A percentile compares a stretch with the other conserved stretches of the same genome.
Evolutionary conservation across 192 early-diverging fungal species (phyloP).

Genomic region (Backusella macrospora): DNA sequence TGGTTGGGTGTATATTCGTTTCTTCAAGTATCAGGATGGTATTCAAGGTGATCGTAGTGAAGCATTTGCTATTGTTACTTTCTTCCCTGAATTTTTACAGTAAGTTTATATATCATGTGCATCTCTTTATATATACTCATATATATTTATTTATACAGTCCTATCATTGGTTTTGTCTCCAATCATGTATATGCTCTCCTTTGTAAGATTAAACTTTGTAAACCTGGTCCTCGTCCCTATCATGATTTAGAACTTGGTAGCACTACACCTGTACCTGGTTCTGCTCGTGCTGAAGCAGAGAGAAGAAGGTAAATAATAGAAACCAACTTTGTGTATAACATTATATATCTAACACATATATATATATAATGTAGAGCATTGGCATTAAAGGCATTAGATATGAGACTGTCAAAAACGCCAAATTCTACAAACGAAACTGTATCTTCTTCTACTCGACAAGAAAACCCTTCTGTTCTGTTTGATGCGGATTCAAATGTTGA

Average conservation of each 20-base stretch:
- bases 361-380: conserved; percentile 49
- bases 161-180: conserved; percentile 65
- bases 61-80: conserved; percentile 86
- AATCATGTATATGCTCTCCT: conserved; percentile 62
- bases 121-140: background rate
- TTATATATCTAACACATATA: background rate
- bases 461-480: conserved; percentile 17
- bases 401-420: conserved; percentile 48
- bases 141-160: conserved; percentile 38
- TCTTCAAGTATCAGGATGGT: conserved; percentile 80
- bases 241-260: conserved; percentile 38
- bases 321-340: too few species aligned
- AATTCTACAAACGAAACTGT: background rate
- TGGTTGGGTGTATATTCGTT: conserved; percentile 84
- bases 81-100: conserved; percentile 87
- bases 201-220: conserved; percentile 56
- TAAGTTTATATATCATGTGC: conserved; percentile 34
- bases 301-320: conserved; percentile 70
- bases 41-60: conserved; percentile 87
- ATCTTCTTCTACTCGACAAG: background rate
- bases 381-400: conserved; percentile 67
- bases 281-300: conserved; percentile 65
- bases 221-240: conserved; percentile 45
- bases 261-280: conserved; percentile 44
- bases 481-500: conserved; percentile 16